These are phyloP conservation scores for Leccinum fallax DNA, from an alignment of 1,284 basidiomycete genomes.

Conservation along the genomic window DNA sequence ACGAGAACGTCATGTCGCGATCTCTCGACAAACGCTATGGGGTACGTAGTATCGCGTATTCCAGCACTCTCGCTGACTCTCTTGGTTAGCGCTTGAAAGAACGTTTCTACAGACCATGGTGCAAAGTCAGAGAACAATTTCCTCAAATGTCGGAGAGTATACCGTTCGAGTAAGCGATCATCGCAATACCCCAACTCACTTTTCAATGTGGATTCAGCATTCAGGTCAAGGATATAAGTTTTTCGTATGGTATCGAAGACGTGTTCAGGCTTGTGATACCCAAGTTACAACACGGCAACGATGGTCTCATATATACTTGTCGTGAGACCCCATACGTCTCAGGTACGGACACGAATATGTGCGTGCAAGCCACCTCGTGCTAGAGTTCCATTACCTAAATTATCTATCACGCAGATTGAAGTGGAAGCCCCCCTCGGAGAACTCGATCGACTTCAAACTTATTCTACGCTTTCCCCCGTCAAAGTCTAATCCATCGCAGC, in stretches of 20 bases:
- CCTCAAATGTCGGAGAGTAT: constrained; percentile 64
- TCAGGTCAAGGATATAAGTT: constrained; percentile 84
- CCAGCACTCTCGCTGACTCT: constrained; percentile 12
- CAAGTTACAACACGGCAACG: constrained; percentile 89
- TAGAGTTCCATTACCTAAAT: background rate
- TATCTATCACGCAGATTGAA: constrained; percentile 68
- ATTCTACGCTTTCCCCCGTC: constrained; percentile 87
- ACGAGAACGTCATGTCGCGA: constrained; percentile 84
- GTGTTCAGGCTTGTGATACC: constrained; percentile 88
- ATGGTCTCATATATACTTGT: constrained; percentile 97
- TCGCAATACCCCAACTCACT: constrained; percentile 5
- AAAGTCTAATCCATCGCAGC: constrained; percentile 52
- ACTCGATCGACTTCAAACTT: constrained; percentile 97
- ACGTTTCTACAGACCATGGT: constrained; percentile 85
- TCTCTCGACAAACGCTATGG: constrained; percentile 89
- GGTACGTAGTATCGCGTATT: constrained; percentile 48
- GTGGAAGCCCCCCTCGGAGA: constrained; percentile 99
- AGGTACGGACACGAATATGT: constrained; percentile 96
- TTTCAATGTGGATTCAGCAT: constrained; percentile 52
- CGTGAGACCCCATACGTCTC: constrained; percentile 82
- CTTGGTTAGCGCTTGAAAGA: constrained; percentile 71
- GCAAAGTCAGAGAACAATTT: constrained; percentile 68
- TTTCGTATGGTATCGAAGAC: constrained; percentile 87
- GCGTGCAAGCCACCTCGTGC: constrained; percentile 52
- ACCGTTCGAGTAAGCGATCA: constrained; percentile 80